phyloP scores from a whole-genome alignment of 352 stramenopile genomes.

The Phytophthora pini region DNA sequence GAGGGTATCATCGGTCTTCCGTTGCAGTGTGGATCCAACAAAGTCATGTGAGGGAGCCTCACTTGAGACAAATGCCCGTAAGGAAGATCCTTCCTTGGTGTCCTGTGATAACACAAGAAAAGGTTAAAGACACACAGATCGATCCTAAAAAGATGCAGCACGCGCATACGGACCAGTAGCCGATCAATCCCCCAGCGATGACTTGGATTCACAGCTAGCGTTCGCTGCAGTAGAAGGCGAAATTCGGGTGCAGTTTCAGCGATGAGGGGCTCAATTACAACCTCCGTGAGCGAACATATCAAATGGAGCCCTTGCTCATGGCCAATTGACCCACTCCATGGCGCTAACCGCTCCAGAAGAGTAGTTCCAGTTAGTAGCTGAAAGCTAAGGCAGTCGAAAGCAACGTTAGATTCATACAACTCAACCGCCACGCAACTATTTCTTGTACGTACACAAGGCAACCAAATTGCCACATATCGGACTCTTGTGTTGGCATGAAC shows the following conservation, averaged over 20 bases:
- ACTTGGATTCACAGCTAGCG: slow-evolving; percentile 49
- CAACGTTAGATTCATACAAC: background rate
- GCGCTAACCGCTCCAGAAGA: slow-evolving; percentile 51
- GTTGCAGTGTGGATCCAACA: slow-evolving; percentile 34
- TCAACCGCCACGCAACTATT: background rate
- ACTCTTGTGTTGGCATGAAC: slow-evolving; percentile 52
- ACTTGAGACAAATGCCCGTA: slow-evolving; percentile 7
- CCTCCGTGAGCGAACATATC: slow-evolving; percentile 62
- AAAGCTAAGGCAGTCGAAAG: slow-evolving; percentile 40
- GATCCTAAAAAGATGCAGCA: background rate
- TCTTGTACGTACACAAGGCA: slow-evolving; percentile 62
- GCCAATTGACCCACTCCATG: slow-evolving; percentile 48
- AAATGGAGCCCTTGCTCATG: slow-evolving; percentile 56
- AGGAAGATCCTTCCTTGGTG: slow-evolving; percentile 9
- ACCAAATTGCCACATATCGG: slow-evolving; percentile 81
- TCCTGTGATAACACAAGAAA: slow-evolving; percentile 9
- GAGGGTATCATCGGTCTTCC: slow-evolving; percentile 37
- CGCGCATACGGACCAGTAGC: slow-evolving; percentile 40
- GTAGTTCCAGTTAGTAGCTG: slow-evolving; percentile 52
- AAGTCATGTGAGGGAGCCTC: slow-evolving; percentile 22
- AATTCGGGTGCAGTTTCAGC: slow-evolving; percentile 38
- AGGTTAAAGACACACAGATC: background rate
- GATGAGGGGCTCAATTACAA: slow-evolving; percentile 48
- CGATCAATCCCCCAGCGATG: slow-evolving; percentile 61
- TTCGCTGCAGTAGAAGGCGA: slow-evolving; percentile 49